Base-by-base conservation (phyloP, 495 filamentous ascomycete species). In the Hapsidospora chrysogenum region DNA sequence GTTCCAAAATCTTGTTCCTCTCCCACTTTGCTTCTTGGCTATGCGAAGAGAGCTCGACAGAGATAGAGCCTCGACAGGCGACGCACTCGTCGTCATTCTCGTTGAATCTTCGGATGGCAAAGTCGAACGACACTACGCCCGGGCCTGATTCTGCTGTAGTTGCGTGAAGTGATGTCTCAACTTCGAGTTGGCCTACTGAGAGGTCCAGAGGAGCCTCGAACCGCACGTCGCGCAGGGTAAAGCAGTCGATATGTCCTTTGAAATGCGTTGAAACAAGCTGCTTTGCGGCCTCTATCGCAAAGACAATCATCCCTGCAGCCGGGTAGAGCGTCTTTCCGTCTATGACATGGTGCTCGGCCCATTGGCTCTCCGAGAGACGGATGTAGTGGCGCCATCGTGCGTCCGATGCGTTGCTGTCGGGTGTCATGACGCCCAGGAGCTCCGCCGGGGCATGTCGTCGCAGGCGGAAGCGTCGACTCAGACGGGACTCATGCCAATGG, bases 271-370 rank as follows among this genome's bases (percentile, higher is more conserved):
- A n/a, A n/a, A 33, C 31, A 32, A 48, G 31, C 18, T 61, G 44
- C 13, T 42, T 39, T 2, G 44, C 47, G 0, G 54, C 56, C 38
- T 80, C 74, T 2, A 70, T 39, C 0, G 67, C 68, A 48, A 68
- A 68, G 8, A 57, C 52, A n/a, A 68, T 37, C 40, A 68, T 76
- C 0, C 60, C 66, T 50, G 49, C 1, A 43, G 36, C 29, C 46
- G 9, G 58, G 56, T 9, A 58, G 54, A n/a, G 52, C 31, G 1
- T 64, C 43, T 1, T 57, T 46, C 22, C 66, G 54, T 17, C 51
- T 48, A 63, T 64, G 70, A 38, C 29, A 26, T 50, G 42, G 5
- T 43, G 27, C 14, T 41, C 28, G 9, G 52, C 9, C 52, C 52
- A 58, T 9, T 46, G 48, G 8, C 49, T 36, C 17, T 53, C 50